Base-by-base conservation (phyloP, 768 basidiomycete genomes). In the Serpula lacrymans region DNA sequence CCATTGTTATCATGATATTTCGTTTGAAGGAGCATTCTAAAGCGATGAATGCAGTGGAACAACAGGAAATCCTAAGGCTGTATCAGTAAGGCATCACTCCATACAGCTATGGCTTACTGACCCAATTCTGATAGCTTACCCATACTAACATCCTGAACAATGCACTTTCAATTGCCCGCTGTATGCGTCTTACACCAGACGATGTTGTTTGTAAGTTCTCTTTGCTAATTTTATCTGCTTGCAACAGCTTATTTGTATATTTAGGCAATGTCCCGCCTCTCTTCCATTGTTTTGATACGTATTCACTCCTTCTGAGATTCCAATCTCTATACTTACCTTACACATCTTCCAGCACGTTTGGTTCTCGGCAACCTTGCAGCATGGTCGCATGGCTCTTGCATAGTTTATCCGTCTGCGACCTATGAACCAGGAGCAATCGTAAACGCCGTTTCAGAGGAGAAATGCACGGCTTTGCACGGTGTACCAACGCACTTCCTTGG, bases 221-320 rank as follows among this genome's bases (percentile, higher is more conserved):
- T 31, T 13, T 18, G 10, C 28, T 10, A 12, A 16, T 10, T 16
- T 20, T 13, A 4, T 17, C 6, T 9, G 17, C 34, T 8, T 5
- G 26, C 45, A 28, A 47, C 29, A 11, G 29, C 38, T 55, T 8
- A 39, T 26, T 11, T 30, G 28, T 46, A 29, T 39, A 18, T 31
- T 14, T 34, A 89, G 86, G 85, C 70, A 90, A 91, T 47, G 80
- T 80, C 1, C 88, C 88, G 2, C 88, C 88, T 1, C 62, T 90
- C 2, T 92, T 90, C 57, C 88, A 92, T 57, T 91, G 88, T 55
- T 90, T 90, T 75, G 88, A 88, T 87, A 64, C 83, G 86, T 86
- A 24, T 21, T 42, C 21, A 16, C 32, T 26, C 14, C 14, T 14
- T n/a, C n/a, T 28, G 5, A 27, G 26, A 23, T 21, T 20, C 17